Evolutionary conservation across 441 rosid species (phyloP).

Genomic region (Mallotus repandus): DNA sequence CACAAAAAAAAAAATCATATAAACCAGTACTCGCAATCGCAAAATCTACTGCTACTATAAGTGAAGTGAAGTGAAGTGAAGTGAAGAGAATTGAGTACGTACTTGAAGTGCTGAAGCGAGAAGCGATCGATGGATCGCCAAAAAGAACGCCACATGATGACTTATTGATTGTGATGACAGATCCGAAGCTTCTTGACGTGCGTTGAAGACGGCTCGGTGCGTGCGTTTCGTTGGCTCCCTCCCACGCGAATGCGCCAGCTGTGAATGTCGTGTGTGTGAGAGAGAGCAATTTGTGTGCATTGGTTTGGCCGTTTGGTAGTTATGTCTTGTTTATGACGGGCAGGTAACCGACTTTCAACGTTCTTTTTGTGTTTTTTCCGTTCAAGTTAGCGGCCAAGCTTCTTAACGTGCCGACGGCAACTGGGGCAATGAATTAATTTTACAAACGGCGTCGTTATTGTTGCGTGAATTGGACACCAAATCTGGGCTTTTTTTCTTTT

Average conservation of each 20-base stretch:
- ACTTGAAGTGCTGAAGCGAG: slow-evolving; percentile 70
- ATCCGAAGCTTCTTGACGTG: background rate
- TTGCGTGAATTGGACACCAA: no score
- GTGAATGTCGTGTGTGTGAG: background rate
- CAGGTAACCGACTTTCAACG: slow-evolving; percentile 44
- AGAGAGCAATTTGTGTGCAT: background rate
- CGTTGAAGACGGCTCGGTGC: background rate
- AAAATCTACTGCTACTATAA: no score
- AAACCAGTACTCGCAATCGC: no score
- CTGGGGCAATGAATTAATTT: no score
- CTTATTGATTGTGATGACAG: background rate
- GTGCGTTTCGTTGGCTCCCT: background rate
- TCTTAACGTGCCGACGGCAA: no score
- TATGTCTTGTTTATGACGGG: slow-evolving; percentile 16
- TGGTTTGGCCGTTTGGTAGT: slow-evolving; percentile 34
- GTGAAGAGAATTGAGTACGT: slow-evolving; percentile 3
- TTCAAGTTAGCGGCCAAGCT: no score
- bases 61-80: background rate
- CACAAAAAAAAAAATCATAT: background rate
- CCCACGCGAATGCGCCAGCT: no score
- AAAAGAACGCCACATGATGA: slow-evolving; percentile 62
- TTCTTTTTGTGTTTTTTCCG: background rate
- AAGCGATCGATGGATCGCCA: slow-evolving; percentile 81
- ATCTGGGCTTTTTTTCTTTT: no score
- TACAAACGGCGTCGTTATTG: no score